Evolutionary conservation across 164 flowering plant genomes (phyloP).

Genomic region (Annona squamosa): DNA sequence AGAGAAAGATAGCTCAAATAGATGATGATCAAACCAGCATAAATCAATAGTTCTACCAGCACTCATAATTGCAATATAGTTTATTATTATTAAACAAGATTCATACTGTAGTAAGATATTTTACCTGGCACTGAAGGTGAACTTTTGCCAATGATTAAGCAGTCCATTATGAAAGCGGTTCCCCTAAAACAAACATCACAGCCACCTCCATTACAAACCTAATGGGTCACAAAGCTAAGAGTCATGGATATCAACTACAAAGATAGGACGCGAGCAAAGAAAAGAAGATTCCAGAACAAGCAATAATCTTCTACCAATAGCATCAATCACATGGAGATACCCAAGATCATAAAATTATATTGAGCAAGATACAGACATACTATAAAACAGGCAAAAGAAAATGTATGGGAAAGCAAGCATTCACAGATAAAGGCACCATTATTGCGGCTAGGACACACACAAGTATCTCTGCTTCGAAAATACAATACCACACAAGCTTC

Average conservation of each 20-base stretch:
- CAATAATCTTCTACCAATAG: neutral
- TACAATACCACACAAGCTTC: too few species aligned
- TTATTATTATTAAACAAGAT: neutral
- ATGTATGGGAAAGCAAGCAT: too few species aligned
- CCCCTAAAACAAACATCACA: conserved; percentile 39
- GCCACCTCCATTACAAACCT: neutral
- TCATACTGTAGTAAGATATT: neutral
- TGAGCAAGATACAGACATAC: too few species aligned
- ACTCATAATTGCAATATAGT: neutral
- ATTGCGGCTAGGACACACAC: too few species aligned
- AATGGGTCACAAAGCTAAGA: neutral
- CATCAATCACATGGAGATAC: neutral
- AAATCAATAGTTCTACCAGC: too few species aligned
- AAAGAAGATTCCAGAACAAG: neutral
- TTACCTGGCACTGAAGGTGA: conserved; percentile 97
- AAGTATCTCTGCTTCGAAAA: too few species aligned
- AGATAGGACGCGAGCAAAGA: neutral
- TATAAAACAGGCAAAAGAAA: too few species aligned
- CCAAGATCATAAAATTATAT: too few species aligned
- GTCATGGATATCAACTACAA: neutral
- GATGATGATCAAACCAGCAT: too few species aligned
- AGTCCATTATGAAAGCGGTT: conserved; percentile 87
- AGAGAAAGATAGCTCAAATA: too few species aligned
- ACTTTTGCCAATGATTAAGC: conserved; percentile 93
- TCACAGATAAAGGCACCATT: too few species aligned